Percentiles rank a stretch among this genome's conserved stretches.
Evolutionary conservation across 2,329 filamentous ascomycete genomes (phyloP).

Genomic region (Nemania diffusa): DNA sequence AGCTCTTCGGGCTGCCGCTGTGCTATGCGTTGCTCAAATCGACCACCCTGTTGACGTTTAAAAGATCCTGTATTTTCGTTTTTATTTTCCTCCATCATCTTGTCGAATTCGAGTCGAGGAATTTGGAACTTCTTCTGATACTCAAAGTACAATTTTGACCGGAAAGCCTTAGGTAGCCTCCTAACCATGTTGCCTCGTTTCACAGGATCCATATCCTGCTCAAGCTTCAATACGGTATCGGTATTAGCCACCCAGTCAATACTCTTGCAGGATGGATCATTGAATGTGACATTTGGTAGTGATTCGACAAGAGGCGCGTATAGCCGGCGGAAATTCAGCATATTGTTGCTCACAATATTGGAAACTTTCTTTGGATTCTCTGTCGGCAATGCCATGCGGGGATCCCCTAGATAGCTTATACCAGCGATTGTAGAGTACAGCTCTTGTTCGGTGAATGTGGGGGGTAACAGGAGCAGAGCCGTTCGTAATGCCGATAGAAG

Average conservation of each 20-base stretch:
- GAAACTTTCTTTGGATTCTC: conserved; percentile 92
- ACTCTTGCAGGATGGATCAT: conserved; percentile 68
- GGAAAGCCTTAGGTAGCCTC: conserved; percentile 85
- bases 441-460: conserved; percentile 84
- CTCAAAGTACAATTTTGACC: conserved; percentile 90
- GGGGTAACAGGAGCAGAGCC: conserved; percentile 85
- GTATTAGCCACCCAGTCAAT: conserved; percentile 72
- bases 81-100: conserved; percentile 81
- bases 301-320: conserved; percentile 91
- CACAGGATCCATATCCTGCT: conserved; percentile 91
- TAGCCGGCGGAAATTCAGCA: conserved; percentile 88
- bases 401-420: conserved; percentile 93
- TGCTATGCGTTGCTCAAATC: conserved; percentile 88
- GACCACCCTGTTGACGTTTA: conserved; percentile 78
- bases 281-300: conserved; percentile 86
- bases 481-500: conserved; percentile 91
- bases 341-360: conserved; percentile 93
- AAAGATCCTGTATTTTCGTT: conserved; percentile 77
- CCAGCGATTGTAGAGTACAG: conserved; percentile 92
- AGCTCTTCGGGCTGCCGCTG: conserved; percentile 73
- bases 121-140: conserved; percentile 93
- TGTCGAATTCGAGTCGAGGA: conserved; percentile 82
- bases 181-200: conserved; percentile 97
- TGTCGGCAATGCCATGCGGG: conserved; percentile 90
- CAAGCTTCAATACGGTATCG: conserved; percentile 72